Percentiles rank a stretch among this genome's conserved stretches.
Evolutionary conservation across 2,329 filamentous ascomycete genomes (phyloP).

Genomic region (Grosmannia serpens): DNA sequence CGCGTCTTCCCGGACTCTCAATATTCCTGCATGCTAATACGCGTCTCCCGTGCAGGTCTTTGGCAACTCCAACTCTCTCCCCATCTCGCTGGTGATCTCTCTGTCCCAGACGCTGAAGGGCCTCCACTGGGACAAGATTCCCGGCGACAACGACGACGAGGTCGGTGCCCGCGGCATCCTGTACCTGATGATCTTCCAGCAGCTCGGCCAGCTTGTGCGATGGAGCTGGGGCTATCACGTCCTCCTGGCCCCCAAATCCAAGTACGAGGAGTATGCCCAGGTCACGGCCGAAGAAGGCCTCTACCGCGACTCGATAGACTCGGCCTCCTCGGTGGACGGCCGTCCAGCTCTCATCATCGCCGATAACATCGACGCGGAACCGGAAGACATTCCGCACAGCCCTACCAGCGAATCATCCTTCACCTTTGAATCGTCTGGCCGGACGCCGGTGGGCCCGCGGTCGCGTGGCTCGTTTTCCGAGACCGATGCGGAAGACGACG

Average conservation of each 20-base stretch:
- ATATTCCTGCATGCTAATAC: neutral
- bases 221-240: conserved; percentile 99
- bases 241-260: conserved; percentile 72
- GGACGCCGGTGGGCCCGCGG: conserved; percentile 39
- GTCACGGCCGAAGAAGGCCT: conserved; percentile 46
- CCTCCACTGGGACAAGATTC: conserved; percentile 85
- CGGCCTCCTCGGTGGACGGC: neutral
- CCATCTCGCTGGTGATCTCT: conserved; percentile 90
- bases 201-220: conserved; percentile 84
- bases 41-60: conserved; percentile 50
- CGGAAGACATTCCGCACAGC: conserved; percentile 21
- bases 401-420: conserved; percentile 31
- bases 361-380: neutral
- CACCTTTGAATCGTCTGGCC: conserved; percentile 42
- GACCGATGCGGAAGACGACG: conserved; percentile 23
- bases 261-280: conserved; percentile 53
- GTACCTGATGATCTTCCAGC: conserved; percentile 94
- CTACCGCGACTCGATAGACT: conserved; percentile 34
- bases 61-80: conserved; percentile 94
- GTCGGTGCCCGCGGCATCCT: conserved; percentile 88
- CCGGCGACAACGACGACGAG: conserved; percentile 88
- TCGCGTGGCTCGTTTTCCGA: conserved; percentile 38
- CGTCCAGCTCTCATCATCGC: neutral
- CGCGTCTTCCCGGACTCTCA: too few species aligned
- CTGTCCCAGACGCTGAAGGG: conserved; percentile 85